Conservation (phyloP, 2,329 filamentous ascomycete genomes). For the Elsinoe ampelina region DNA sequence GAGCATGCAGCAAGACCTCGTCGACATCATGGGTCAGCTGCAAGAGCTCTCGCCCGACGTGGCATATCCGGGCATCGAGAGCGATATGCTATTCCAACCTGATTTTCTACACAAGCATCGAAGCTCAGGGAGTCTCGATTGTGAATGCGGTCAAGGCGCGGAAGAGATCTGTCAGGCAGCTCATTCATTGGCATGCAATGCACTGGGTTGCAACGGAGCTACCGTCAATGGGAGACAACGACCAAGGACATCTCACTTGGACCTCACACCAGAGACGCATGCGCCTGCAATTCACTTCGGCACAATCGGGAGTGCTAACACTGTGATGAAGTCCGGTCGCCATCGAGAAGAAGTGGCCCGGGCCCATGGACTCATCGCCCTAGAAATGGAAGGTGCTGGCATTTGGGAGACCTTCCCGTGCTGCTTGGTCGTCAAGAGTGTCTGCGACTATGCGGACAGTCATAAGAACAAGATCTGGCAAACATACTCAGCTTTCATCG, state of each 20-base stretch:
- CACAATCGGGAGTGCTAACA: not conserved
- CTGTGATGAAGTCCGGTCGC: constrained; percentile 11
- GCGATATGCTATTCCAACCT: constrained; percentile 20
- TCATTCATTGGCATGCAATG: no score
- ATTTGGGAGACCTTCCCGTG: constrained; percentile 13
- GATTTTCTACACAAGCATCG: not conserved
- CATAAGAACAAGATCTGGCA: constrained; percentile 19
- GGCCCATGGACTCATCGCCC: constrained; percentile 3
- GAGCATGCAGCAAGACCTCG: not conserved
- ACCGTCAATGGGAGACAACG: no score
- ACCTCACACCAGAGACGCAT: not conserved
- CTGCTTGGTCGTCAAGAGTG: constrained; percentile 14
- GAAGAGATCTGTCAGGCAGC: no score
- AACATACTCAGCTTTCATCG: constrained; percentile 13
- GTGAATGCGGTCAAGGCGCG: no score
- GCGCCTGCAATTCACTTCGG: constrained; percentile 7
- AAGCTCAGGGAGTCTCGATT: no score
- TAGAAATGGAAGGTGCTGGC: constrained; percentile 18
- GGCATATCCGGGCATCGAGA: constrained; percentile 17
- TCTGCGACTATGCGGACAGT: constrained; percentile 16
- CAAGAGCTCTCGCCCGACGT: not conserved
- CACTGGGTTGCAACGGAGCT: no score
- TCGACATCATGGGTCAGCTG: not conserved
- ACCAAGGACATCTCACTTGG: not conserved
- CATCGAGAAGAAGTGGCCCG: not conserved